Conservation (phyloP, 148 eudicot species). For the Rhododendron vialii region DNA sequence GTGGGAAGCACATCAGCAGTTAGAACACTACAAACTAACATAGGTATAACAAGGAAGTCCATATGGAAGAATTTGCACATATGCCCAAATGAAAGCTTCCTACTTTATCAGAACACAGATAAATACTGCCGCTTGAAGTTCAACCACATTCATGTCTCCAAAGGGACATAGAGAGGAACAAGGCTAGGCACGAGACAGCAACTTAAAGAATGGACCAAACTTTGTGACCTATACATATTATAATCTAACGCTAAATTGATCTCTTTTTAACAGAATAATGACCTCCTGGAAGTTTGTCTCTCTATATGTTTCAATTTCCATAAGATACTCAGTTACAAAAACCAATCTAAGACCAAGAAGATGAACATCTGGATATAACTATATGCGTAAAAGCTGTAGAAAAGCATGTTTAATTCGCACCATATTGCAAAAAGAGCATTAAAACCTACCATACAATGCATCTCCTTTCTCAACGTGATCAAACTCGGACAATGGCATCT, state of each 20-base stretch:
- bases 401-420: neutral
- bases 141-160: neutral
- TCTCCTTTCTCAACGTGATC: slow-evolving; percentile 90
- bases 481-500: slow-evolving; percentile 85
- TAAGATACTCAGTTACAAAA: neutral
- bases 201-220: neutral
- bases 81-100: neutral
- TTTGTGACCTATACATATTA: neutral
- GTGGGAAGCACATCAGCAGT: neutral
- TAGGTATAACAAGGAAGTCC: neutral
- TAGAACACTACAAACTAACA: neutral
- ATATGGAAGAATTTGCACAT: neutral
- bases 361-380: neutral
- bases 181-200: neutral
- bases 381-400: neutral
- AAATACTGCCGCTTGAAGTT: neutral
- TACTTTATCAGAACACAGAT: neutral
- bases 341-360: neutral
- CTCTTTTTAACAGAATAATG: neutral
- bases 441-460: slow-evolving; percentile 71
- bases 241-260: neutral
- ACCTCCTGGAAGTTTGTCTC: neutral
- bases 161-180: neutral
- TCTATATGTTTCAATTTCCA: neutral
- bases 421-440: neutral